phyloP scores from a whole-genome alignment of 768 basidiomycete genomes.

The Solioccasus polychromus region DNA sequence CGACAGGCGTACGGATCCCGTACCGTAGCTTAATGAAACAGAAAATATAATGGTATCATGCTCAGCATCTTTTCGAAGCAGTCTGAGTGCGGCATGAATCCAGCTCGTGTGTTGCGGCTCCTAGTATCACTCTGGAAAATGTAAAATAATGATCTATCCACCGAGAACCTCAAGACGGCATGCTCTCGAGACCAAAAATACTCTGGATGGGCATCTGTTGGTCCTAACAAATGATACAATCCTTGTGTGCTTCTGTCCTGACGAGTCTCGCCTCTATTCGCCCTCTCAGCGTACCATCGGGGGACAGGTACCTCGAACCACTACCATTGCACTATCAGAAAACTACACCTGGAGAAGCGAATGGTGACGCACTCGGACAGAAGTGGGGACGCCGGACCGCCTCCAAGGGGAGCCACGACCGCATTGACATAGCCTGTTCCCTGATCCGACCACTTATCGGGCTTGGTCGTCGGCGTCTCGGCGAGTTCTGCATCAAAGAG shows the following conservation, averaged over 20 bases:
- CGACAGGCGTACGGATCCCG: constrained; percentile 9
- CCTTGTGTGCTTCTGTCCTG: constrained; percentile 7
- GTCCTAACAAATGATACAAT: constrained; percentile 16
- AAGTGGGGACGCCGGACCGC: background rate
- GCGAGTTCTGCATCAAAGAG: background rate
- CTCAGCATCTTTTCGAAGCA: too few relatives aligned
- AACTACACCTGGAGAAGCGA: background rate
- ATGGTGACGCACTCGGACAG: constrained; percentile 7
- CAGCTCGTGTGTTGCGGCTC: too few relatives aligned
- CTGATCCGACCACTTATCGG: constrained; percentile 16
- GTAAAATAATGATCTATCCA: too few relatives aligned
- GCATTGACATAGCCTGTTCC: constrained; percentile 13
- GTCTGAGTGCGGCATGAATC: too few relatives aligned
- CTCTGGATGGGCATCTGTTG: too few relatives aligned
- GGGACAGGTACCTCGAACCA: constrained; percentile 10
- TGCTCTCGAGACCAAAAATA: too few relatives aligned
- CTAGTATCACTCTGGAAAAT: too few relatives aligned
- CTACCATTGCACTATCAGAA: background rate
- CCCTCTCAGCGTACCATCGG: constrained; percentile 21
- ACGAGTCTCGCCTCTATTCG: constrained; percentile 14
- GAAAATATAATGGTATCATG: too few relatives aligned
- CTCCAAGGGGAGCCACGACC: constrained; percentile 2
- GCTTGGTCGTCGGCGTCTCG: constrained; percentile 6
- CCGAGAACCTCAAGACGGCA: too few relatives aligned
- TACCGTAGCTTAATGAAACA: too few relatives aligned